phyloP scores from a whole-genome alignment of 352 stramenopile genomes.

The Pythium chondricola region DNA sequence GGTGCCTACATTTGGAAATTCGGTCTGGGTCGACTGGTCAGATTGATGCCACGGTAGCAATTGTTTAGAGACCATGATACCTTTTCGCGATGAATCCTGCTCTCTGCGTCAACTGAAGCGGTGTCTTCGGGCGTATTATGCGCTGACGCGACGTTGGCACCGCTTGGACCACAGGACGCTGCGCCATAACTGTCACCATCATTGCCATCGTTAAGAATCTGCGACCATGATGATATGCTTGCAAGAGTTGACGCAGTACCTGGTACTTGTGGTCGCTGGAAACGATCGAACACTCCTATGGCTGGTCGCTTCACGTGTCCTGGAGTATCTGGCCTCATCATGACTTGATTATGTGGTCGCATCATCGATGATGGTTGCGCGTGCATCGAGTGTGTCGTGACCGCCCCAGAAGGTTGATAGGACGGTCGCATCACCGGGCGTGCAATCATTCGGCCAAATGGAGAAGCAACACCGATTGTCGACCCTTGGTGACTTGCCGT shows the following conservation, averaged over 20 bases:
- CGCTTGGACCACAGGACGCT: constrained; percentile 31
- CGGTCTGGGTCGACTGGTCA: constrained; percentile 1
- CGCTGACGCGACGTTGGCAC: constrained; percentile 36
- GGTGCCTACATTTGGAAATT: constrained; percentile 14
- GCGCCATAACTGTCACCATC: constrained; percentile 12
- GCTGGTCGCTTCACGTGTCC: constrained; percentile 36
- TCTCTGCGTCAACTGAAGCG: constrained; percentile 54
- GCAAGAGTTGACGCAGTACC: not conserved
- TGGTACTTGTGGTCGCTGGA: constrained; percentile 57
- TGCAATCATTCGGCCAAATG: constrained; percentile 40
- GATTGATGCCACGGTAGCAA: no score
- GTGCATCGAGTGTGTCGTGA: no score
- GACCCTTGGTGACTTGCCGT: constrained; percentile 28
- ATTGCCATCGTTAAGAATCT: constrained; percentile 4
- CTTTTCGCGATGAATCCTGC: constrained; percentile 54
- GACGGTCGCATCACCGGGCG: constrained; percentile 26
- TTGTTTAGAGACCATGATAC: no score
- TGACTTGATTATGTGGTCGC: constrained; percentile 17
- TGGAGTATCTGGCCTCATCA: constrained; percentile 36
- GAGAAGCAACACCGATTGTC: constrained; percentile 26
- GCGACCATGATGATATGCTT: not conserved
- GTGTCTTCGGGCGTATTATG: constrained; percentile 65
- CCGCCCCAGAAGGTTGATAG: constrained; percentile 1
- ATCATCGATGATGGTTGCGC: constrained; percentile 24
- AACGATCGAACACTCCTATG: constrained; percentile 55